Conservation (phyloP, 371 early-diverging fungal species). For the Lichtheimia hyalospora region DNA sequence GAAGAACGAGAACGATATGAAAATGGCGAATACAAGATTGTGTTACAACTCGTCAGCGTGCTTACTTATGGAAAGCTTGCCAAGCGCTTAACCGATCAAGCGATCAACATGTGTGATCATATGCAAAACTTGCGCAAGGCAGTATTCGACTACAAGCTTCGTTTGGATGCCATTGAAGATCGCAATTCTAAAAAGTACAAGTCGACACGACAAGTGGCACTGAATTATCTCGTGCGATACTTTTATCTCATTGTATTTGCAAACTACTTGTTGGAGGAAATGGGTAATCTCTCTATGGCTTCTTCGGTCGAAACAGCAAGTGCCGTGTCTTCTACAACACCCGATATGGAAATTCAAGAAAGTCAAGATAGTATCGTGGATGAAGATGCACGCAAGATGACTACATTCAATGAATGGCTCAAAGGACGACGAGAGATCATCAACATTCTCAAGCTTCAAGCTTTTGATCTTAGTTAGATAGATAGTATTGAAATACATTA, state of each 20-base stretch:
- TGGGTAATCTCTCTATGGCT: conserved; percentile 17
- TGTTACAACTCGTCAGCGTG: conserved; percentile 68
- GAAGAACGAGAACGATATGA: conserved; percentile 50
- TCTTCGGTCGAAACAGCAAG: conserved; percentile 1
- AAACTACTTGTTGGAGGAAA: conserved; percentile 68
- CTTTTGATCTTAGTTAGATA: conserved; percentile 20
- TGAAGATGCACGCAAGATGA: conserved; percentile 40
- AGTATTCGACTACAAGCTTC: conserved; percentile 65
- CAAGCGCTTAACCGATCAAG: conserved; percentile 69
- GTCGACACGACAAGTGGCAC: conserved; percentile 42
- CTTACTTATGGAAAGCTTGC: conserved; percentile 67
- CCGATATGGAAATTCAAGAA: background rate
- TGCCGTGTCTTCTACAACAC: background rate
- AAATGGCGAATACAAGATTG: conserved; percentile 66
- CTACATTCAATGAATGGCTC: conserved; percentile 54
- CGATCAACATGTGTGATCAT: conserved; percentile 73
- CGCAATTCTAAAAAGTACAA: conserved; percentile 48
- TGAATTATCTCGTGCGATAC: conserved; percentile 71
- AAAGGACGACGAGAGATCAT: conserved; percentile 53
- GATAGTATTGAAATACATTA: background rate
- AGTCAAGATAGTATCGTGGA: conserved; percentile 17
- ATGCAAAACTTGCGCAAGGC: conserved; percentile 76
- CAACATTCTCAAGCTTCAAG: conserved; percentile 43
- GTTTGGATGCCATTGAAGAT: conserved; percentile 55
- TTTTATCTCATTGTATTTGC: conserved; percentile 74